phyloP scores from a whole-genome alignment of 352 stramenopile species.

The Phytophthora cactorum region DNA sequence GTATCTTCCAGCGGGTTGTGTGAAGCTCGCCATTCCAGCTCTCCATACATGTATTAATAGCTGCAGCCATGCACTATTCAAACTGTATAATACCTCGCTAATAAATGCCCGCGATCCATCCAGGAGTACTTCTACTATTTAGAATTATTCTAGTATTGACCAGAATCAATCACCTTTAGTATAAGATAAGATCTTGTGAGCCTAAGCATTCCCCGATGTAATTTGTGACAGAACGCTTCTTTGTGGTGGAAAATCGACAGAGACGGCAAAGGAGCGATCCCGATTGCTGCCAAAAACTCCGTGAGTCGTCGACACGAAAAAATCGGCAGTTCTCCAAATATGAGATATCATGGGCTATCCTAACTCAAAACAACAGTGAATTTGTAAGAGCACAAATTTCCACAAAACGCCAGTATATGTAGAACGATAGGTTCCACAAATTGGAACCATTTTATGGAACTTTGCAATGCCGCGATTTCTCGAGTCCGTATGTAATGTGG shows the following conservation, averaged over 20 bases:
- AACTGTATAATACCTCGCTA: too few relatives aligned
- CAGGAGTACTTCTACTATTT: too few relatives aligned
- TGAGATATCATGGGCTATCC: background rate
- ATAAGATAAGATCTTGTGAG: background rate
- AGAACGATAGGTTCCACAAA: constrained; percentile 3
- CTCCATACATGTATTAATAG: background rate
- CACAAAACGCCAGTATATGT: background rate
- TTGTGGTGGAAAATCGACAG: constrained; percentile 10
- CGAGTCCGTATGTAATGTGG: constrained; percentile 25
- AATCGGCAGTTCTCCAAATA: constrained; percentile 4
- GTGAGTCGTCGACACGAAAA: constrained; percentile 16
- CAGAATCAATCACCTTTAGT: constrained; percentile 19
- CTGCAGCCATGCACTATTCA: too few relatives aligned
- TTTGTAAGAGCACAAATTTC: background rate
- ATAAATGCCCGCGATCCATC: too few relatives aligned
- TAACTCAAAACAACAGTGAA: background rate
- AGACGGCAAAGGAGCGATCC: constrained; percentile 1
- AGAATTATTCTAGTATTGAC: background rate
- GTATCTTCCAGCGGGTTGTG: constrained; percentile 33
- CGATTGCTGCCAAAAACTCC: background rate
- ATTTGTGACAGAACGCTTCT: constrained; percentile 17
- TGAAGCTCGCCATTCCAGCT: constrained; percentile 22
- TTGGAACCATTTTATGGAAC: constrained; percentile 13
- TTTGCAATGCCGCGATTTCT: constrained; percentile 12
- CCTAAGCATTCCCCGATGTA: background rate